Evolutionary conservation across 306 rosid species (phyloP), one percentile per base, ranked within the genome.

Genomic region (Oxytropis ochrocephala): DNA sequence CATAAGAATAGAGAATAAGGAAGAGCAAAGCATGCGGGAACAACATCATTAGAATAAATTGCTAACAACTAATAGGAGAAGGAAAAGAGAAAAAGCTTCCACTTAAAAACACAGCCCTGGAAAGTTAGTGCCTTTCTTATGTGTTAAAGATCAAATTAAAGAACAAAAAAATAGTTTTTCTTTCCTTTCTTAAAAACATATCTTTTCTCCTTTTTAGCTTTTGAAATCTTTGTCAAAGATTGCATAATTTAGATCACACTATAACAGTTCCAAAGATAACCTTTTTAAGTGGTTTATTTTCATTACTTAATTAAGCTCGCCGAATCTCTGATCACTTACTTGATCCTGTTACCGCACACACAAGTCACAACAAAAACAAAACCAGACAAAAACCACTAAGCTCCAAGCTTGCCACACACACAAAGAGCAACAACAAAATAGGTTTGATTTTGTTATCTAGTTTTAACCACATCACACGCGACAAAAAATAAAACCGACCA

Each of bases 371-470:
- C 81, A 82, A 80, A 67, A 43, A 63, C 78, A 66, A 76, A 53
- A 84, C 65, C 92, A 77, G 95, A 92, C 96, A 92, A 90, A 87
- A 75, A 73, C 1, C 68, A 75, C 88, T 75, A 86, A 11, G 76
- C 85, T 85, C 88, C 90, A 85, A 83, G 50, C 69, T 55, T 24
- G 29, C 29, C 54, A 61, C 5, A 70, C 13, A 82, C 51, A 78
- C 48, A 68, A 33, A 67, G 29, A 24, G 3, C 62, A 76, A 50
- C 30, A 67, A 11, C 60, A 50, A 71, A 17, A 5, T 35, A 2
- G 8, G 39, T 35, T 41, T 29, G 43, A 16, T 35, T 69, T 42
- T 59, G 68, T 61, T 38, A 17, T 60, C 43, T 5, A 32, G 67
- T 67, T 64, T 78, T 57, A 76, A 74, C 78, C 78, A 61, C 58